Conservation (phyloP, 345 rosid species). For the Limnanthes douglasii region DNA sequence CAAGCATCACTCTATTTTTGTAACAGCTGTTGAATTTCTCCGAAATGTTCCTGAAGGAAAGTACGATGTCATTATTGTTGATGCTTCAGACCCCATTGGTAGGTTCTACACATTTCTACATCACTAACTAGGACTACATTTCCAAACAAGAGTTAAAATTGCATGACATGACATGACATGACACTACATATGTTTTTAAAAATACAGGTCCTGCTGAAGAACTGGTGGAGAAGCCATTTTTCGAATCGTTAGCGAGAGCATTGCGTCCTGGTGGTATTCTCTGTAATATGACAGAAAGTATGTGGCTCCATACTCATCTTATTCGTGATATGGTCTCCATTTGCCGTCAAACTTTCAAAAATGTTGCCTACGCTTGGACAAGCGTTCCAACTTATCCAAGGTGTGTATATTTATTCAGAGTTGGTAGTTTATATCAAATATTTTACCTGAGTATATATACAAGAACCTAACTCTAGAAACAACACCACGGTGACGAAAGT, state of each 20-base stretch:
- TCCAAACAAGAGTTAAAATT: too few relatives aligned
- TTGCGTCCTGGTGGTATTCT: slow-evolving; percentile 90
- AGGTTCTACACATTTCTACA: slow-evolving; percentile 20
- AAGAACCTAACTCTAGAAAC: too few relatives aligned
- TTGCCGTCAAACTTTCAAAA: slow-evolving; percentile 68
- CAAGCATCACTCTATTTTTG: slow-evolving; percentile 13
- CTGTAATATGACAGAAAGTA: slow-evolving; percentile 95
- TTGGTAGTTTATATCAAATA: too few relatives aligned
- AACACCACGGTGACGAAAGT: too few relatives aligned
- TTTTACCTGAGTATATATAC: too few relatives aligned
- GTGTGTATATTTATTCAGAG: too few relatives aligned
- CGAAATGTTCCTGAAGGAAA: slow-evolving; percentile 44
- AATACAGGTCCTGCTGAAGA: slow-evolving; percentile 82
- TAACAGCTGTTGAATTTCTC: slow-evolving; percentile 75
- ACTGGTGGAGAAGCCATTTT: slow-evolving; percentile 92
- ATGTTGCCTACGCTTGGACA: slow-evolving; percentile 87
- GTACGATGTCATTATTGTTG: slow-evolving; percentile 92
- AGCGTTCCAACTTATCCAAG: slow-evolving; percentile 98
- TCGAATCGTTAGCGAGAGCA: slow-evolving; percentile 60
- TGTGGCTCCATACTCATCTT: slow-evolving; percentile 99
- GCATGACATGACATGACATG: too few relatives aligned
- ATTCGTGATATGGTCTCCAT: slow-evolving; percentile 66
- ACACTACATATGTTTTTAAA: too few relatives aligned
- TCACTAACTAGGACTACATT: too few relatives aligned
- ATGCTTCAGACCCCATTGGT: slow-evolving; percentile 97